Base-by-base conservation (phyloP, 768 basidiomycete species). In the Rickenella mellea region DNA sequence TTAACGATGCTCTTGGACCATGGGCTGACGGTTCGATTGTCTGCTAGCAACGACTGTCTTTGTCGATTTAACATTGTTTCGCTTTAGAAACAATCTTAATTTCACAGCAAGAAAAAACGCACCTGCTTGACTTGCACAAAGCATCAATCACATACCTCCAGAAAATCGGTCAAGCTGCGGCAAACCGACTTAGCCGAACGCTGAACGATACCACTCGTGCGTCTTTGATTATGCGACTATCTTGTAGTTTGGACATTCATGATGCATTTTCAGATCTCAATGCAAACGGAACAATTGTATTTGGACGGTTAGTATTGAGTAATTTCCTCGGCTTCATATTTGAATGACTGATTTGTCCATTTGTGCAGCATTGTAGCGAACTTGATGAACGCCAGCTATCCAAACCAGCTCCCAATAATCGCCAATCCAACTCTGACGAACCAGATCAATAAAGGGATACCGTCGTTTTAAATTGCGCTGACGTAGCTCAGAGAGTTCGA, bases 131-230 rank as follows among this genome's bases (percentile, higher is more conserved):
- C 42, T 51, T 69, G 15, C 65, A 68, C 38, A 54, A 57, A 5
- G 49, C 55, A 15, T 67, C 66, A 1, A 66, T 67, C 15, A 54
- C 58, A 38, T 68, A 68, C 49, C 55, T 55, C 22, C 61, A 68
- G 48, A 62, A 61, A 2, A 65, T 67, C 27, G 67, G 67, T 7
- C 59, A 65, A 2, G 61, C 63, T 28, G 61, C 64, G 17, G 59
- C 63, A 8, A 66, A 68, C 46, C 47, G 55, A 9, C 55, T 68
- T 28, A 67, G 69, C 45, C 58, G 66, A 56, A 65, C 39, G 65
- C 66, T n/a, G 64, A 60, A 63, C 43, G 45, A 55, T 44, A 39
- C 8, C 28, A 15, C 27, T 35, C 6, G 10, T 31, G 40, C 25
- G 26, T 3, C 22, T 45, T 24, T n/a, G n/a, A 25, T 27, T 37